phyloP scores from a whole-genome alignment of 257 asterid species.

The Phtheirospermum japonicum region DNA sequence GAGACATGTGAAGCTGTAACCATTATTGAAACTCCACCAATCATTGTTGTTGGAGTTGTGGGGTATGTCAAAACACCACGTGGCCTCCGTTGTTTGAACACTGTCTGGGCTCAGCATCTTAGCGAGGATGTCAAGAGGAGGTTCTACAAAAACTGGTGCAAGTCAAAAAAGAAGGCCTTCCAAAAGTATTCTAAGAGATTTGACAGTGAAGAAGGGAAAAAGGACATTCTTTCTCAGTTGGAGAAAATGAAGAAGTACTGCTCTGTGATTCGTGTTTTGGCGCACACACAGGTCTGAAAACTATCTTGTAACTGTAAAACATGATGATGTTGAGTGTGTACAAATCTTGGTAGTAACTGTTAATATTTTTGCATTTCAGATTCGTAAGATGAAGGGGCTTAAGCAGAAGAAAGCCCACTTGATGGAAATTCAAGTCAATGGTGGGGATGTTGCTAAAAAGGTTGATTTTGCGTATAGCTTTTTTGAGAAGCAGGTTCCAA shows the following conservation, averaged over 20 bases:
- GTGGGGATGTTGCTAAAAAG: constrained; percentile 64
- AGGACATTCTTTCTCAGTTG: constrained; percentile 54
- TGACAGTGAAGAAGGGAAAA: constrained; percentile 62
- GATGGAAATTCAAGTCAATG: constrained; percentile 88
- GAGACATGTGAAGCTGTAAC: constrained; percentile 91
- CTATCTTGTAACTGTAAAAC: background rate
- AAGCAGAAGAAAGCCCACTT: constrained; percentile 84
- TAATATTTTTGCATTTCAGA: constrained; percentile 33
- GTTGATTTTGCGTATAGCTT: constrained; percentile 74
- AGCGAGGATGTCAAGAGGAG: constrained; percentile 74
- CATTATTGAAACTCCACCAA: constrained; percentile 73
- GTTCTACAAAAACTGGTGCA: constrained; percentile 78
- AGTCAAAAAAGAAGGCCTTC: constrained; percentile 73
- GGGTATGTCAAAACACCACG: constrained; percentile 80
- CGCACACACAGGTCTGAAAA: constrained; percentile 68
- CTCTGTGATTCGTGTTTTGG: constrained; percentile 63
- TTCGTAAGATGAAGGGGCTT: constrained; percentile 76
- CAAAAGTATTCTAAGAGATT: constrained; percentile 60
- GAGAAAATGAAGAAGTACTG: constrained; percentile 76
- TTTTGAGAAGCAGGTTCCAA: constrained; percentile 76
- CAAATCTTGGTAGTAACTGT: background rate
- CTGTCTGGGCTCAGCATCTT: constrained; percentile 85
- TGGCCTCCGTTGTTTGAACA: constrained; percentile 66
- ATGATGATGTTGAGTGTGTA: too few species aligned
- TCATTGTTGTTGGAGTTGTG: constrained; percentile 77